Evolutionary conservation across 495 filamentous ascomycete genomes (phyloP).

Genomic region (Xylaria telfairii): DNA sequence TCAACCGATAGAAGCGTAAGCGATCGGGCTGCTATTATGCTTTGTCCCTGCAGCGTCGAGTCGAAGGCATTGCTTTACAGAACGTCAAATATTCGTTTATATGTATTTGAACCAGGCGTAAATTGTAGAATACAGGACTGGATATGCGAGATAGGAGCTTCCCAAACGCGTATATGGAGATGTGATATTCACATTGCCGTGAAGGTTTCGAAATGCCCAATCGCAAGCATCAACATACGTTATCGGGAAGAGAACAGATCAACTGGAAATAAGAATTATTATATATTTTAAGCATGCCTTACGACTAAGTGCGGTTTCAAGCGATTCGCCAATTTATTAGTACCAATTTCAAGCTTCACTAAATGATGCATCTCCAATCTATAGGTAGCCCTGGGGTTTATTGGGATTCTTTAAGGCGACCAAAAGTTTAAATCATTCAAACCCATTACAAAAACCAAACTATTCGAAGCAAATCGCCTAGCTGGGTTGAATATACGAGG

Average conservation of each 20-base stretch:
- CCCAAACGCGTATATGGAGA: neutral
- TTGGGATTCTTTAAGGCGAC: neutral
- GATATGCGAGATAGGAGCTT: neutral
- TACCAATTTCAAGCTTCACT: neutral
- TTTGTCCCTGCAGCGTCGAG: neutral
- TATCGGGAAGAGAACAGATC: neutral
- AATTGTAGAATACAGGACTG: neutral
- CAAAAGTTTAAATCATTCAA: neutral
- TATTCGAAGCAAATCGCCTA: neutral
- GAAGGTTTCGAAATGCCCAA: neutral
- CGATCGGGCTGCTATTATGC: neutral
- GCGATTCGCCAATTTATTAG: neutral
- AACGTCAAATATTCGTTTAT: too few species aligned
- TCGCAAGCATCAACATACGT: neutral
- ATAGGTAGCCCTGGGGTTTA: too few species aligned
- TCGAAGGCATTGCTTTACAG: neutral
- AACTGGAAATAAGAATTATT: neutral
- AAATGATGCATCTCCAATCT: neutral
- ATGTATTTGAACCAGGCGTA: neutral
- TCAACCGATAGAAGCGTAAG: neutral
- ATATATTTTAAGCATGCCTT: neutral
- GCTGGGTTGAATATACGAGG: neutral
- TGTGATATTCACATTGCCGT: neutral
- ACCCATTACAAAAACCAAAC: neutral
- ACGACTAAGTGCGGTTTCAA: neutral